phyloP scores from a whole-genome alignment of 441 rosid species.

The Hura crepitans region DNA sequence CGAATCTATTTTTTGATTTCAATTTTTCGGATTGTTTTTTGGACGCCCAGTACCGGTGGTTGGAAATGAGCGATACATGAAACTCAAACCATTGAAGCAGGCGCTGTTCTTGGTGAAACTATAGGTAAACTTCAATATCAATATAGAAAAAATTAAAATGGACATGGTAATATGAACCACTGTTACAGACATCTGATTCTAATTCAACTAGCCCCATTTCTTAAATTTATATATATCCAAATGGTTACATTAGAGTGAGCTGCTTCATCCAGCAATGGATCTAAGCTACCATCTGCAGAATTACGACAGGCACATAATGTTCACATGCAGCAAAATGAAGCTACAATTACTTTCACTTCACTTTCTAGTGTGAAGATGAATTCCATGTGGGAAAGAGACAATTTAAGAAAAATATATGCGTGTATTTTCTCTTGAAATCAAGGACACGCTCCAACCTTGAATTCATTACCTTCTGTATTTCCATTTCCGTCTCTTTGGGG shows the following conservation, averaged over 20 bases:
- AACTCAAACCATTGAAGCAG: too few species aligned
- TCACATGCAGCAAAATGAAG: constrained; percentile 17
- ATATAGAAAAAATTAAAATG: neutral
- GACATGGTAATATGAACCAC: neutral
- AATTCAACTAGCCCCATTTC: neutral
- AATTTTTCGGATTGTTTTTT: too few species aligned
- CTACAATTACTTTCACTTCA: constrained; percentile 26
- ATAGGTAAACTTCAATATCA: too few species aligned
- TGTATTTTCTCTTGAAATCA: constrained; percentile 6
- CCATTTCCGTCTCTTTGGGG: neutral
- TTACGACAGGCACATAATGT: constrained; percentile 4
- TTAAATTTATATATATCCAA: neutral
- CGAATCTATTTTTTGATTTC: too few species aligned
- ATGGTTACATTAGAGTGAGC: constrained; percentile 18
- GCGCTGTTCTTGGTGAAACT: too few species aligned
- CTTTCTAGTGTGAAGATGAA: constrained; percentile 15
- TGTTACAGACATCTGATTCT: neutral
- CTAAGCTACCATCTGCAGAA: constrained; percentile 21
- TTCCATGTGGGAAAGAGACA: constrained; percentile 5
- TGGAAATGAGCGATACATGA: too few species aligned
- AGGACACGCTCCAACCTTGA: constrained; percentile 14
- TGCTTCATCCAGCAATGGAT: constrained; percentile 26
- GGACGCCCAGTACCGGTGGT: too few species aligned
- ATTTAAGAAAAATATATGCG: neutral
- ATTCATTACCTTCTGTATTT: constrained; percentile 1